phyloP scores from a whole-genome alignment of 2,329 filamentous ascomycete genomes.

The Bipolaris cookei region DNA sequence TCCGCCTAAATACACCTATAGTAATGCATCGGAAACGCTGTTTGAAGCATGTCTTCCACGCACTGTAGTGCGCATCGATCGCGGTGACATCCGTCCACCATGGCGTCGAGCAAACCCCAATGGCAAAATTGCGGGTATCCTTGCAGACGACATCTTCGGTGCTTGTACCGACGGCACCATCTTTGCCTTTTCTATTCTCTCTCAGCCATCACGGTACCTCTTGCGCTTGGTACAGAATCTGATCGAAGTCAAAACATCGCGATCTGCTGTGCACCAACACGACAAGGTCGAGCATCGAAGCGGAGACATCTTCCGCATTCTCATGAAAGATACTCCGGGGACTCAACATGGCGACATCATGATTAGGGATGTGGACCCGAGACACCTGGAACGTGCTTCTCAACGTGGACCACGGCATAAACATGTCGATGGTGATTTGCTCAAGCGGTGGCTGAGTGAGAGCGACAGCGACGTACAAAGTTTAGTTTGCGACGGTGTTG shows the following conservation, averaged over 20 bases:
- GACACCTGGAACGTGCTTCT: slow-evolving; percentile 20
- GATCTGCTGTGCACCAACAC: slow-evolving; percentile 22
- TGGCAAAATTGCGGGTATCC: slow-evolving; percentile 43
- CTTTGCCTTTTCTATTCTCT: slow-evolving; percentile 68
- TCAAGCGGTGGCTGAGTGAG: slow-evolving; percentile 42
- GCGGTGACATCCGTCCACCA: slow-evolving; percentile 53
- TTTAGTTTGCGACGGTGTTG: slow-evolving; percentile 23
- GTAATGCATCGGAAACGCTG: slow-evolving; percentile 40
- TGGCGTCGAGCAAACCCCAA: slow-evolving; percentile 37
- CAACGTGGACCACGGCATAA: slow-evolving; percentile 31
- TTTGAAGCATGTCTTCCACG: slow-evolving; percentile 53
- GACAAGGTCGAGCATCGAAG: slow-evolving; percentile 20
- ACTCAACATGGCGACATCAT: slow-evolving; percentile 26
- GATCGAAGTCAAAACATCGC: slow-evolving; percentile 30
- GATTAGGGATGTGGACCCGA: slow-evolving; percentile 38
- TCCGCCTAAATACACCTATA: slow-evolving; percentile 23
- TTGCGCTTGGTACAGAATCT: slow-evolving; percentile 77
- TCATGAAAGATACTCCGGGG: slow-evolving; percentile 33
- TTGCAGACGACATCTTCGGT: slow-evolving; percentile 57
- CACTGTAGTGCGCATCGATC: slow-evolving; percentile 57
- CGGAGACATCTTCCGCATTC: slow-evolving; percentile 29
- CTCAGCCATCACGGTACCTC: slow-evolving; percentile 67
- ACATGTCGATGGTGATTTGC: slow-evolving; percentile 53
- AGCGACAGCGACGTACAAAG: slow-evolving; percentile 27
- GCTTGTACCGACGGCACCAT: slow-evolving; percentile 60